These are phyloP conservation scores for Stylonectria norvegica DNA, from an alignment of 2,329 filamentous ascomycete species.

Conservation along the genomic window DNA sequence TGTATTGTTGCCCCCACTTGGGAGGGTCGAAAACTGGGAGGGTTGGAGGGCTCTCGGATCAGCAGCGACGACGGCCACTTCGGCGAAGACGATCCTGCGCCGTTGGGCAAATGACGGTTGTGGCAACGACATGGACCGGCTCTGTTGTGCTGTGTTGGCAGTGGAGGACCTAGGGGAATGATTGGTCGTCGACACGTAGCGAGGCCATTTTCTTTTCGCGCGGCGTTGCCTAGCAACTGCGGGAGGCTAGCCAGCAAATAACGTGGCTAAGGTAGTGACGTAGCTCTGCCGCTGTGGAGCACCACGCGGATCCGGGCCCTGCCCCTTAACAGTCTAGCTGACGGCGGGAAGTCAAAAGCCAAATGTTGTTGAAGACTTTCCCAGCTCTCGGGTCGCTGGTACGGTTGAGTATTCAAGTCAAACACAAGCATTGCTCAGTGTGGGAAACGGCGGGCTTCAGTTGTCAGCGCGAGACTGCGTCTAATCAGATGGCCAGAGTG, in stretches of 20 bases:
- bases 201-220: background rate
- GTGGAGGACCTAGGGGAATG: background rate
- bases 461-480: background rate
- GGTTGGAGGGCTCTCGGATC: too few relatives aligned
- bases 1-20: too few relatives aligned
- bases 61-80: background rate
- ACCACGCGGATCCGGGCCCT: background rate
- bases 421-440: background rate
- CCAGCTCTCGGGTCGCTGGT: too few relatives aligned
- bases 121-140: background rate
- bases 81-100: background rate
- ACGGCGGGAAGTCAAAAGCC: too few relatives aligned
- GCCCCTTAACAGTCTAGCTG: background rate
- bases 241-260: too few relatives aligned
- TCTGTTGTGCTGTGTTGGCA: background rate
- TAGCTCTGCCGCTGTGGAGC: conserved; percentile 16
- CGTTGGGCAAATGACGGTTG: background rate
- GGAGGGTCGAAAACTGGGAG: too few relatives aligned
- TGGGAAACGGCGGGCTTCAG: background rate
- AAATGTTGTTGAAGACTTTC: too few relatives aligned
- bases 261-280: conserved; percentile 22
- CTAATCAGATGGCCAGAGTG: background rate
- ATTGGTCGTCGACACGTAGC: background rate
- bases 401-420: too few relatives aligned
- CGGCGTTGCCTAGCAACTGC: conserved; percentile 23